Evolutionary conservation across 1,284 basidiomycete genomes (phyloP).

Genomic region (Mycocalia duriaeana): DNA sequence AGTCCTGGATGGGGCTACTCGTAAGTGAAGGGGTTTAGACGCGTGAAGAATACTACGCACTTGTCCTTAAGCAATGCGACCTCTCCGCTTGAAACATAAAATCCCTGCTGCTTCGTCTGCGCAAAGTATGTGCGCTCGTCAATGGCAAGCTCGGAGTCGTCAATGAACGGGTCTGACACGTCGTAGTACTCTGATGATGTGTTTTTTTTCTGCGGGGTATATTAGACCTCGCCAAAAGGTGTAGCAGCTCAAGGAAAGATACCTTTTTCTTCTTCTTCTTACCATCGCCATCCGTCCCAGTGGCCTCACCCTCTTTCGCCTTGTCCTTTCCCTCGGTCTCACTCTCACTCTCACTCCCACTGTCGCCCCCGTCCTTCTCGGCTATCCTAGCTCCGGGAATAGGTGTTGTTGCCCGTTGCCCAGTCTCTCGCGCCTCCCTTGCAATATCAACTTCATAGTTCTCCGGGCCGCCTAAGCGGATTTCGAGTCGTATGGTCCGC

Average conservation of each 20-base stretch:
- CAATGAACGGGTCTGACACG: conserved; percentile 89
- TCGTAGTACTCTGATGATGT: conserved; percentile 78
- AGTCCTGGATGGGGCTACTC: conserved; percentile 18
- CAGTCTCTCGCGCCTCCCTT: conserved; percentile 53
- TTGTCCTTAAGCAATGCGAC: conserved; percentile 81
- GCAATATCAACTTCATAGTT: conserved; percentile 71
- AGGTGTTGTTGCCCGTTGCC: conserved; percentile 59
- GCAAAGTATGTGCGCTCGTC: conserved; percentile 90
- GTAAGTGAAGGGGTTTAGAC: too few species aligned
- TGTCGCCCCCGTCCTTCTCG: conserved; percentile 22
- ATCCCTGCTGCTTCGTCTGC: conserved; percentile 92
- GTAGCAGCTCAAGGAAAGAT: neutral
- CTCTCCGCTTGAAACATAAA: conserved; percentile 85
- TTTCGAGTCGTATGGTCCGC: conserved; percentile 49
- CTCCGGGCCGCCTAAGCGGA: conserved; percentile 63
- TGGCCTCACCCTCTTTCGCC: conserved; percentile 34
- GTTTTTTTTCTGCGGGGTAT: conserved; percentile 54
- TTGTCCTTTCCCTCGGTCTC: conserved; percentile 40
- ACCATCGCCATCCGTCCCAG: conserved; percentile 19
- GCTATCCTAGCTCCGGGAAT: conserved; percentile 18
- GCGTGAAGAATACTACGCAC: too few species aligned
- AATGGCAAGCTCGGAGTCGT: conserved; percentile 89
- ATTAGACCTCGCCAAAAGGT: conserved; percentile 8
- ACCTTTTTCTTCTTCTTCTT: conserved; percentile 30
- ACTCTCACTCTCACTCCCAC: conserved; percentile 42